A percentile compares a stretch with the other conserved stretches of the same genome.
phyloP scores from a whole-genome alignment of 805 yeast genomes.

The Teunomyces atbi region DNA sequence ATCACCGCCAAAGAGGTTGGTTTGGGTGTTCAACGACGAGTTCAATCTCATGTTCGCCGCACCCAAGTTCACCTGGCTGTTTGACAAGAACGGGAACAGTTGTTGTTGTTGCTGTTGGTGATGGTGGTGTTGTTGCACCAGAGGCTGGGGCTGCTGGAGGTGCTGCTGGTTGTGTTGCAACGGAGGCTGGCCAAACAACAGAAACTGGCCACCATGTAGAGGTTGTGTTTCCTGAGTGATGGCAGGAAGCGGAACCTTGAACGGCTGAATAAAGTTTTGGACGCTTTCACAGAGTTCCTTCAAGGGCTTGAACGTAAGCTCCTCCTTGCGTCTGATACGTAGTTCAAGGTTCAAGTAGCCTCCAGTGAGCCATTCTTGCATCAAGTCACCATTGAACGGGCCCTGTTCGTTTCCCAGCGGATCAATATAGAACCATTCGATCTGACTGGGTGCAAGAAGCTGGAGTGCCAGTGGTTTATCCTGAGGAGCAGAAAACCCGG shows the following conservation, averaged over 20 bases:
- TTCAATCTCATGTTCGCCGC: constrained; percentile 26
- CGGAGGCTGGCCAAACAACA: background rate
- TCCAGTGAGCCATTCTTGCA: constrained; percentile 75
- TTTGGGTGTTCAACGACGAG: constrained; percentile 13
- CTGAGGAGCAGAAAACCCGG: constrained; percentile 7
- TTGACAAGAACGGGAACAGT: constrained; percentile 24
- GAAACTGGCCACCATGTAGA: background rate
- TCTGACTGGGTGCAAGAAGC: constrained; percentile 36
- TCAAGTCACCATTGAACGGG: constrained; percentile 68
- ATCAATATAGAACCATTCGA: constrained; percentile 74
- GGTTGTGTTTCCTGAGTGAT: constrained; percentile 6
- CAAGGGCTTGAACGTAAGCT: constrained; percentile 48
- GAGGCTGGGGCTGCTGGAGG: constrained; percentile 3
- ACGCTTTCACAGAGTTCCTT: constrained; percentile 50
- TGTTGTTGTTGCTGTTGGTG: constrained; percentile 11
- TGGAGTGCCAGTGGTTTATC: constrained; percentile 5
- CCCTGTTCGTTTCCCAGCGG: constrained; percentile 73
- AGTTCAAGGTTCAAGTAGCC: constrained; percentile 58
- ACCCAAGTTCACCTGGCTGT: constrained; percentile 22
- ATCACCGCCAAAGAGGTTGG: constrained; percentile 23
- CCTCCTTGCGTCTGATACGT: constrained; percentile 58
- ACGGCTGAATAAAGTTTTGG: constrained; percentile 57
- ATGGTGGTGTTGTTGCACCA: constrained; percentile 3
- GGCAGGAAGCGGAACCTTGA: constrained; percentile 54
- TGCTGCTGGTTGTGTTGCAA: constrained; percentile 1